These are phyloP conservation scores for Exophiala oligosperma DNA, from an alignment of 2,329 filamentous ascomycete species.

Conservation along the genomic window DNA sequence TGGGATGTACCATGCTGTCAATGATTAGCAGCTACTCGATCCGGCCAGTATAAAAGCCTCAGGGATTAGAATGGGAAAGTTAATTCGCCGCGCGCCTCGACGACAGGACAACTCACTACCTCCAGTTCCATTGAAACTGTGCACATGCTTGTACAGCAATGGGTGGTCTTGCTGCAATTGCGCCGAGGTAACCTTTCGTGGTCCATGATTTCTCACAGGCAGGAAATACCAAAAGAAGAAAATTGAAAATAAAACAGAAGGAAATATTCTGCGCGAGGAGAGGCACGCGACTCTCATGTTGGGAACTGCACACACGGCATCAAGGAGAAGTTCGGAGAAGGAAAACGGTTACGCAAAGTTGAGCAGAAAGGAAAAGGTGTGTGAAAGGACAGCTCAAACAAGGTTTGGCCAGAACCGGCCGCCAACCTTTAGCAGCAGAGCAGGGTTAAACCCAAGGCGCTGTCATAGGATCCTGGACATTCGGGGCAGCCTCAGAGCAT, in stretches of 20 bases:
- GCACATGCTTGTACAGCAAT: conserved; percentile 18
- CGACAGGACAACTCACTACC: conserved; percentile 9
- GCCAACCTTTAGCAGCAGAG: background rate
- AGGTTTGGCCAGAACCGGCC: background rate
- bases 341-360: background rate
- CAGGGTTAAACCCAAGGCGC: background rate
- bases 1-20: conserved; percentile 22
- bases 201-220: conserved; percentile 5
- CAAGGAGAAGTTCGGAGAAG: background rate
- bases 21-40: background rate
- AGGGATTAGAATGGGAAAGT: background rate
- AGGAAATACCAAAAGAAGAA: conserved; percentile 9
- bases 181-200: background rate
- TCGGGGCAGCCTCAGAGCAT: no score
- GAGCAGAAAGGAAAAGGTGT: background rate
- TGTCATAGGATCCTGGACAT: no score
- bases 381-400: background rate
- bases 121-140: conserved; percentile 19
- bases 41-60: background rate
- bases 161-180: conserved; percentile 13
- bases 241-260: conserved; percentile 6
- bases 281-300: conserved; percentile 12
- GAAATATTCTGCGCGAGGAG: conserved; percentile 10
- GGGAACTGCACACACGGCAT: background rate
- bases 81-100: no score